Conservation (phyloP, 768 basidiomycete species). For the Roridomyces roridus region DNA sequence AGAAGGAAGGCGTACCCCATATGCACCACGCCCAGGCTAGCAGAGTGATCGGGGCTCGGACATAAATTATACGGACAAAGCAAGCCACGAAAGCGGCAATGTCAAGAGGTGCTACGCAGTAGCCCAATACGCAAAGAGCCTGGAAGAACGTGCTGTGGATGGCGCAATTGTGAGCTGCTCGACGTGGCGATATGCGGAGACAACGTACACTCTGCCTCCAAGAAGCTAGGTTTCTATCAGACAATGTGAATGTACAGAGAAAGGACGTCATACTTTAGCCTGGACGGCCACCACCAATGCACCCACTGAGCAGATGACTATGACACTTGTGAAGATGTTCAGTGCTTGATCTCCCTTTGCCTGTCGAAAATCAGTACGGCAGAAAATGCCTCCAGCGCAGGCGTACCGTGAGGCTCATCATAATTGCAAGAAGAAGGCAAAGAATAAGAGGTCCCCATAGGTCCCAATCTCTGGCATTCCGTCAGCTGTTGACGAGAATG, state of each 20-base stretch:
- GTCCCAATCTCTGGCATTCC: conserved; percentile 84
- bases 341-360: conserved; percentile 85
- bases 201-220: conserved; percentile 79
- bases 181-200: not conserved
- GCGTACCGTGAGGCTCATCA: conserved; percentile 84
- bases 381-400: not conserved
- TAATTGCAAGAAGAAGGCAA: conserved; percentile 78
- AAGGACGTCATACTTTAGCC: conserved; percentile 69
- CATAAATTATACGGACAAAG: conserved; percentile 84
- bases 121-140: conserved; percentile 92
- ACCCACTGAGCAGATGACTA: conserved; percentile 90
- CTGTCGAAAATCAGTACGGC: conserved; percentile 42
- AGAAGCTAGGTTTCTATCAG: conserved; percentile 57
- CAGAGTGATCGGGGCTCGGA: conserved; percentile 86
- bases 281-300: conserved; percentile 94
- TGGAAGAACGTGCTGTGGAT: conserved; percentile 88
- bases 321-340: conserved; percentile 91
- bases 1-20: conserved; percentile 73
- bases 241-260: conserved; percentile 1
- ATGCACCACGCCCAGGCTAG: conserved; percentile 95
- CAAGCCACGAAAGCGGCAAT: conserved; percentile 88
- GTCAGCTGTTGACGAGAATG: conserved; percentile 1
- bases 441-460: conserved; percentile 94
- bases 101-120: conserved; percentile 92
- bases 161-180: conserved; percentile 2